Conservation (phyloP, 2,329 filamentous ascomycete genomes). For the Ophiosphaerella herpotricha region DNA sequence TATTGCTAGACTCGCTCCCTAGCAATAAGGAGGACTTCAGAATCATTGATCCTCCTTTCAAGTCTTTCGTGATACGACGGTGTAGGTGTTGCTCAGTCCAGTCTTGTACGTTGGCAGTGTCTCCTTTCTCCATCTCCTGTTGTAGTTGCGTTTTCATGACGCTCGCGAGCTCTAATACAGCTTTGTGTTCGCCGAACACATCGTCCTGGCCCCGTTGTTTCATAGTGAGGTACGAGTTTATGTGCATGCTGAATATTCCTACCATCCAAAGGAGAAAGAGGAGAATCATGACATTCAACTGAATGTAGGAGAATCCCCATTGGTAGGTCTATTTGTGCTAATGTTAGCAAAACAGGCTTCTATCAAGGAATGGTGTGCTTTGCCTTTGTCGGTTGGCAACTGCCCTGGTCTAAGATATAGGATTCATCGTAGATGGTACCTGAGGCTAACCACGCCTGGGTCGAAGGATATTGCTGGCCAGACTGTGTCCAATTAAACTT, state of each 20-base stretch:
- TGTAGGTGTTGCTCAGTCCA: too few species aligned
- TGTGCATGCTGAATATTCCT: slow-evolving; percentile 14
- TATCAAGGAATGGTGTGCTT: neutral
- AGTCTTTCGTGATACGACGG: too few species aligned
- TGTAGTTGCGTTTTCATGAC: slow-evolving; percentile 17
- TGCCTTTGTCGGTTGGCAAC: too few species aligned
- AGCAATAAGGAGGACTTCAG: too few species aligned
- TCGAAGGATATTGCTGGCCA: too few species aligned
- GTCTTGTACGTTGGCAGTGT: too few species aligned
- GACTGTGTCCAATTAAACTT: neutral
- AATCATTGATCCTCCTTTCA: too few species aligned
- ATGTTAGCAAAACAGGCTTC: neutral
- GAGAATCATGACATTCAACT: slow-evolving; percentile 14
- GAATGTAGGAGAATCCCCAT: slow-evolving; percentile 30
- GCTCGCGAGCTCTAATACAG: slow-evolving; percentile 19
- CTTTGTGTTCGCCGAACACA: slow-evolving; percentile 18
- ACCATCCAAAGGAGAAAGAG: slow-evolving; percentile 17
- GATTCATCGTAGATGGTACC: too few species aligned
- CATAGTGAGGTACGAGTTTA: slow-evolving; percentile 7
- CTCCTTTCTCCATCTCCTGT: too few species aligned
- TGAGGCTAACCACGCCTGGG: too few species aligned
- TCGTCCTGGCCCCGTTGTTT: neutral
- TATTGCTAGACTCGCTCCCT: too few species aligned
- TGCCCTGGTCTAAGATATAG: too few species aligned
- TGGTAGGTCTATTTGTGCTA: slow-evolving; percentile 11